phyloP scores from a whole-genome alignment of 2,329 filamentous ascomycete species.

The Emydomyces testavorans region DNA sequence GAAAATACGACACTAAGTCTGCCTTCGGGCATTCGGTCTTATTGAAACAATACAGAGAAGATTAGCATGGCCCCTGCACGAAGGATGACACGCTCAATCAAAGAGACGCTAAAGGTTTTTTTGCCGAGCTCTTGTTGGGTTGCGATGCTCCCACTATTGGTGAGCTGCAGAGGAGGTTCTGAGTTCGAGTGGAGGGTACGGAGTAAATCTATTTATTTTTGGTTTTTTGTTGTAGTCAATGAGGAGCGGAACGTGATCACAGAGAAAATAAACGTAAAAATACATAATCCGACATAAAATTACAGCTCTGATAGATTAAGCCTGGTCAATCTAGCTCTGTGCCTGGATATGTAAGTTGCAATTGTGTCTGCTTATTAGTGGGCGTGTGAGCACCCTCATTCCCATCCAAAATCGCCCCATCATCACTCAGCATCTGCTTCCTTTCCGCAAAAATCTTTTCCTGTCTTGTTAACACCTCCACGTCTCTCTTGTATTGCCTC shows the following conservation, averaged over 20 bases:
- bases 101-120: constrained; percentile 65
- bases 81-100: constrained; percentile 89
- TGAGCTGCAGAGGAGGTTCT: neutral
- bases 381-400: neutral
- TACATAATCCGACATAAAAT: no score
- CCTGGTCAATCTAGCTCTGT: constrained; percentile 2
- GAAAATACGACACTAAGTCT: constrained; percentile 2
- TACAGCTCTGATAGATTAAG: no score
- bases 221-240: constrained; percentile 3
- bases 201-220: constrained; percentile 7
- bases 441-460: constrained; percentile 11
- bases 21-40: constrained; percentile 46
- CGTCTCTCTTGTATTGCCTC: constrained; percentile 16
- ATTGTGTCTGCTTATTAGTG: neutral
- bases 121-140: constrained; percentile 27
- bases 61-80: constrained; percentile 77
- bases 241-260: no score
- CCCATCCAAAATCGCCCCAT: neutral
- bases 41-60: constrained; percentile 63
- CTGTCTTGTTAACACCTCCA: constrained; percentile 14
- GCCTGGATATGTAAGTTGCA: constrained; percentile 7
- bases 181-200: neutral
- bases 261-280: no score
- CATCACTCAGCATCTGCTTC: constrained; percentile 10
- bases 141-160: neutral